These are phyloP conservation scores for Rhizophora mangle DNA, from an alignment of 345 rosid species.

Conservation along the genomic window DNA sequence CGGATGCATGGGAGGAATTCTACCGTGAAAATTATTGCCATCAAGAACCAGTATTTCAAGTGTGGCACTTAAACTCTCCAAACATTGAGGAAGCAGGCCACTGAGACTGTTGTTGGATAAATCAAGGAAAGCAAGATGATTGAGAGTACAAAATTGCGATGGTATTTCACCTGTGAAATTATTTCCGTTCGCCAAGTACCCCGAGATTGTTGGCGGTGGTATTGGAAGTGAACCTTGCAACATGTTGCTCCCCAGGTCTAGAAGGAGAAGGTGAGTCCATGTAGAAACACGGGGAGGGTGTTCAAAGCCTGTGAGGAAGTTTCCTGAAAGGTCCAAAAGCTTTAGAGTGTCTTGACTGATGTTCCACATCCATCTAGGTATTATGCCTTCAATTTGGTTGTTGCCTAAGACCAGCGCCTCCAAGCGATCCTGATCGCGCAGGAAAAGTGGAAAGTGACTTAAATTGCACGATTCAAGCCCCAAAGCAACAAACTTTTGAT, in stretches of 20 bases:
- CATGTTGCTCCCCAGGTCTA: slow-evolving; percentile 12
- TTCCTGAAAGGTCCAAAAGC: slow-evolving; percentile 2
- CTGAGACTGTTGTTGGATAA: slow-evolving; percentile 29
- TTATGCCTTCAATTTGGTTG: slow-evolving; percentile 16
- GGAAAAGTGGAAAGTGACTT: no score
- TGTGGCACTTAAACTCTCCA: not conserved
- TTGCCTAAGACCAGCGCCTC: not conserved
- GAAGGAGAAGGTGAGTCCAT: not conserved
- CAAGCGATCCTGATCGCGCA: no score
- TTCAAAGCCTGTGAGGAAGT: slow-evolving; percentile 13
- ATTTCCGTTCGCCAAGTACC: not conserved
- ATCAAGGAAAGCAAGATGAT: slow-evolving; percentile 8
- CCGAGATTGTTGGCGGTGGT: not conserved
- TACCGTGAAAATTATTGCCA: slow-evolving; percentile 24
- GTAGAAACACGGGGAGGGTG: not conserved
- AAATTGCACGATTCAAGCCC: no score
- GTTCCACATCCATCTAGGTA: slow-evolving; percentile 24
- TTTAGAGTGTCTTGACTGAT: not conserved
- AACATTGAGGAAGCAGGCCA: slow-evolving; percentile 27
- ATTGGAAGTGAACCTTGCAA: slow-evolving; percentile 9
- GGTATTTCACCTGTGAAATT: slow-evolving; percentile 17
- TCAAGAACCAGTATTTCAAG: slow-evolving; percentile 2
- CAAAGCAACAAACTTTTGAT: not conserved
- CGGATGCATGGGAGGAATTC: not conserved
- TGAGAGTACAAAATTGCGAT: not conserved